Evolutionary conservation across 495 filamentous ascomycete species (phyloP).

Genomic region (Filosporella fistucella): DNA sequence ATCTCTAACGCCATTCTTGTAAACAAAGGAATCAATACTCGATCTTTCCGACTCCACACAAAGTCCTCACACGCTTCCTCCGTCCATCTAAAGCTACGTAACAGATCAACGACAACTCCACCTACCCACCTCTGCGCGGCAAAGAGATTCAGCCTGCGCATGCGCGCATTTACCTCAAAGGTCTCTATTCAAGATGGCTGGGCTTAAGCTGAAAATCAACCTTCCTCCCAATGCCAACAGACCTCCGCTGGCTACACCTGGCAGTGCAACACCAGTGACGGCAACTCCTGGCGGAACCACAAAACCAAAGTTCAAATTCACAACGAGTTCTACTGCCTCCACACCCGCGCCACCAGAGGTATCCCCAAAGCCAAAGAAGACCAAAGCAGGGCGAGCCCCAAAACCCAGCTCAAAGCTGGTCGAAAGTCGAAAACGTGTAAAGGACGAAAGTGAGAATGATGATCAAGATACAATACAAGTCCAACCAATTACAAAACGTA

Average conservation of each 20-base stretch:
- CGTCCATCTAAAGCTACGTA: too few species aligned
- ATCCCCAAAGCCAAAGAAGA: slow-evolving; percentile 27
- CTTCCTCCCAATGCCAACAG: slow-evolving; percentile 1
- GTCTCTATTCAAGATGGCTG: slow-evolving; percentile 11
- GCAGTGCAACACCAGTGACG: slow-evolving; percentile 7
- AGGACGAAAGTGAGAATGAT: slow-evolving; percentile 41
- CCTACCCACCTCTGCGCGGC: too few species aligned
- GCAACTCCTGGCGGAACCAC: slow-evolving; percentile 35
- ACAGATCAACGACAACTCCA: too few species aligned
- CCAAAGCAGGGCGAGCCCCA: slow-evolving; percentile 41
- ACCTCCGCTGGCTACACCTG: slow-evolving; percentile 16
- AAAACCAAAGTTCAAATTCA: slow-evolving; percentile 48
- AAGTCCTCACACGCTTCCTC: too few species aligned
- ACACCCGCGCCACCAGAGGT: slow-evolving; percentile 22
- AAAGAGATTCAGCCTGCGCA: too few species aligned
- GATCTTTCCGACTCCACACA: too few species aligned
- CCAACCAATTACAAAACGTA: slow-evolving; percentile 23
- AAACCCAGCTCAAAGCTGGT: slow-evolving; percentile 42
- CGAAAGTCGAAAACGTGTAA: slow-evolving; percentile 31
- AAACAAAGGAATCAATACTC: too few species aligned
- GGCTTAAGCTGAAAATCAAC: slow-evolving; percentile 32
- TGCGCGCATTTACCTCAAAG: not conserved
- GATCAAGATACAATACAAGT: slow-evolving; percentile 27
- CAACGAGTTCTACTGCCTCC: slow-evolving; percentile 38
- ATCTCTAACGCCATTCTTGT: too few species aligned